Evolutionary conservation across 768 basidiomycete genomes (phyloP).

Genomic region (Boletus huronensis): DNA sequence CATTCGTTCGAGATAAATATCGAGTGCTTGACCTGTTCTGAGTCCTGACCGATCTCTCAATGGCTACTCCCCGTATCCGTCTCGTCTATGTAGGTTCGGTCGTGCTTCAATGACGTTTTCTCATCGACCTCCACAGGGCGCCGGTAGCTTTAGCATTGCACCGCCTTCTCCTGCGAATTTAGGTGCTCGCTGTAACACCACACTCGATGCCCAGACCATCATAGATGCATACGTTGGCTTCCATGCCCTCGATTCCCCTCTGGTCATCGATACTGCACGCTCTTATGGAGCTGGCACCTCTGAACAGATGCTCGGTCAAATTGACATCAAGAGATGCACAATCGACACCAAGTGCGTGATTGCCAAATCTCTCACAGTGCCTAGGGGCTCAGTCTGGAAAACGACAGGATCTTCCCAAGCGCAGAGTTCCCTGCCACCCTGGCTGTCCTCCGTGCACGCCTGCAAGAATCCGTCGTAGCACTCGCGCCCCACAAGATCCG

Average conservation of each 20-base stretch:
- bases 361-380: neutral
- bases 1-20: neutral
- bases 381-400: neutral
- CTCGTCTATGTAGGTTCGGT: neutral
- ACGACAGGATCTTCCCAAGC: neutral
- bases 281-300: neutral
- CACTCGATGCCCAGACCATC: neutral
- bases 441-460: neutral
- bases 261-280: neutral
- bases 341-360: neutral
- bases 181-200: neutral
- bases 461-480: neutral
- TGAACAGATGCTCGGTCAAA: neutral
- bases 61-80: neutral
- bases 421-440: neutral
- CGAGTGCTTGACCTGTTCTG: neutral
- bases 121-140: neutral
- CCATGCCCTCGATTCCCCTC: neutral
- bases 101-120: neutral
- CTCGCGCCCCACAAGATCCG: neutral
- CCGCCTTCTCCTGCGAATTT: neutral
- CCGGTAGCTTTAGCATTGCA: neutral
- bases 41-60: neutral
- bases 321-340: neutral
- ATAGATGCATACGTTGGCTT: neutral